Evolutionary conservation across 345 rosid species (phyloP), one percentile per base, ranked within the genome.

Genomic region (Lepidium aucheri): DNA sequence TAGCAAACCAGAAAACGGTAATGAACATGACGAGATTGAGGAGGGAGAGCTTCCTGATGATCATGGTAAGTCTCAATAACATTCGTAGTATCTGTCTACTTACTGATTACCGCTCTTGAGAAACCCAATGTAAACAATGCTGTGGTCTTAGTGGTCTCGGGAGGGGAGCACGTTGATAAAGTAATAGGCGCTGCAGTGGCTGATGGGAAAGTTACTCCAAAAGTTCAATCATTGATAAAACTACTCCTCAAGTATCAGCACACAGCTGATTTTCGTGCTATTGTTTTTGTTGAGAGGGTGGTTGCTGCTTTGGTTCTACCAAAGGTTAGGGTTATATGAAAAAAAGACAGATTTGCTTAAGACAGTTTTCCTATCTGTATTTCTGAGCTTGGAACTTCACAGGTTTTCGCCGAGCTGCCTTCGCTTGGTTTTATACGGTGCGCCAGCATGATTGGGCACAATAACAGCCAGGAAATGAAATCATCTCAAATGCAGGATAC

Each of bases 301-400:
- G 99, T 94, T 67, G 73, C 97, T 75, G 97, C 99, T 72, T 82
- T 94, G 75, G 99, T 94, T 72, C 97, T 94, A 73, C 99, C 99
- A 13, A 94, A 94, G 97, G 99, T 90, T 78, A 18, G 57, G 54
- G 73, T 34, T 51, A 51, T 33, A 22, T 15, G 35, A 17, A 60
- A 44, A 9, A n/a, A 11, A 2, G 20, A 24, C 5, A 60, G 44
- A 41, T 41, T 14, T 50, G 36, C 15, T 7, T 13, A 17, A 11
- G 14, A 49, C 9, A 13, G 7, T 55, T 62, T 55, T 51, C 43
- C 41, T 32, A 26, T 59, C 20, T 39, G 14, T 14, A 57, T 61
- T 4, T 17, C 16, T 67, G 55, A 34, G 34, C 55, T 44, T 32
- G 39, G 28, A 32, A 9, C 3, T 7, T 75, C 66, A 43, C 87